A percentile compares a stretch with the other conserved stretches of the same genome.
Conservation (phyloP, 1,139 yeast genomes). For the Geotrichum carabidarum region DNA sequence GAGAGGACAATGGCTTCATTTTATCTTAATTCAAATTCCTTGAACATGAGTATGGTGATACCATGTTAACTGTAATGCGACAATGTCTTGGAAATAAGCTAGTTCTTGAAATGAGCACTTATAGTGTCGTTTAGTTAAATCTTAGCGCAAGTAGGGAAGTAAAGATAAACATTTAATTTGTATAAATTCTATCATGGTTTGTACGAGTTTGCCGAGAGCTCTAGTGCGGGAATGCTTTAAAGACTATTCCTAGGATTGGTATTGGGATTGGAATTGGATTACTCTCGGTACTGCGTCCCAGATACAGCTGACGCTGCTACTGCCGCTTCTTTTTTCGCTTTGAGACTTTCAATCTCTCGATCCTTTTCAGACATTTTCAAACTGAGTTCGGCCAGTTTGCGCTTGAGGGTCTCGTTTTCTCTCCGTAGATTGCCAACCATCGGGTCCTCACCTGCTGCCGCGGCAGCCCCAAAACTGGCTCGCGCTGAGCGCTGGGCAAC, state of each 20-base stretch:
- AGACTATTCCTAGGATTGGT: not conserved
- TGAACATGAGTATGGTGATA: too few relatives aligned
- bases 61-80: too few relatives aligned
- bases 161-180: too few relatives aligned
- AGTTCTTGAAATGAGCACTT: too few relatives aligned
- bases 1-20: too few relatives aligned
- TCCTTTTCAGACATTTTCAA: constrained; percentile 22
- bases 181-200: too few relatives aligned
- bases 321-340: not conserved
- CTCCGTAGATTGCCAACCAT: constrained; percentile 27
- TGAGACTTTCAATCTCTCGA: constrained; percentile 11
- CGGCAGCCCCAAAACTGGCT: constrained; percentile 22
- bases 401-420: constrained; percentile 35
- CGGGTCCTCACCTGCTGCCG: constrained; percentile 23
- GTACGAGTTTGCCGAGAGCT: not conserved
- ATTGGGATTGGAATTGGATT: too few relatives aligned
- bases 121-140: too few relatives aligned
- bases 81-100: too few relatives aligned
- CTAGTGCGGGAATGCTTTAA: not conserved
- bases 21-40: too few relatives aligned
- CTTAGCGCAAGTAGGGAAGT: too few relatives aligned
- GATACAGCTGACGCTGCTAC: not conserved
- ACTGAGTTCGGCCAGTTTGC: constrained; percentile 34
- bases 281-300: too few relatives aligned
- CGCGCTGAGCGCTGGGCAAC: constrained; percentile 20